Percentiles rank a stretch among this genome's conserved stretches.
phyloP scores from a whole-genome alignment of 495 filamentous ascomycete species.

The Immersiella caudata region DNA sequence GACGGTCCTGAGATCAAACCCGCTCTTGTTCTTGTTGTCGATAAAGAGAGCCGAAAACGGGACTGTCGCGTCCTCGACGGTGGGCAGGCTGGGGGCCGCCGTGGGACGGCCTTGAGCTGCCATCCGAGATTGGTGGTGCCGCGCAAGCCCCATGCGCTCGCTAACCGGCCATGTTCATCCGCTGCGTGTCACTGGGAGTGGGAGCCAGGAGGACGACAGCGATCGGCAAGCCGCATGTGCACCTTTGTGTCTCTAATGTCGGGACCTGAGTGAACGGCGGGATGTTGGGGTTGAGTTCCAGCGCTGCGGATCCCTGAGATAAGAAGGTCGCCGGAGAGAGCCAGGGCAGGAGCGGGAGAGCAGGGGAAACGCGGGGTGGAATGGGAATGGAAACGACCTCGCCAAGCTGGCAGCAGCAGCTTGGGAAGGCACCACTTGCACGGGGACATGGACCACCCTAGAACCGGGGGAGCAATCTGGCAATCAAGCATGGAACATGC shows the following conservation, averaged over 20 bases:
- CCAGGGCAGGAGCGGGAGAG: not conserved
- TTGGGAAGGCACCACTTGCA: too few relatives aligned
- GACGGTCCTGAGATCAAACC: constrained; percentile 36
- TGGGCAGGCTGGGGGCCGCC: constrained; percentile 31
- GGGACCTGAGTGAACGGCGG: not conserved
- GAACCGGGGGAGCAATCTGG: not conserved
- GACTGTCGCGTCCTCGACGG: constrained; percentile 32
- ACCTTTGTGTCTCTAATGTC: not conserved
- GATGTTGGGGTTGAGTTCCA: not conserved
- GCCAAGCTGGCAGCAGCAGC: not conserved
- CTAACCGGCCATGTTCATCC: constrained; percentile 34
- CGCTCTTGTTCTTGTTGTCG: constrained; percentile 28
- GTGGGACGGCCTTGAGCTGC: constrained; percentile 32
- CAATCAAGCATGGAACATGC: constrained; percentile 8
- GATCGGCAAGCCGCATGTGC: constrained; percentile 31
- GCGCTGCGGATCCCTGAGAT: constrained; percentile 10
- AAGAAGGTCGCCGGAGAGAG: constrained; percentile 10
- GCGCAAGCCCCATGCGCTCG: constrained; percentile 33
- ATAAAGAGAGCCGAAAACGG: constrained; percentile 39
- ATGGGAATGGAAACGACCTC: constrained; percentile 7
- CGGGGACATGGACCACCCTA: not conserved
- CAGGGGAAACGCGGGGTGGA: constrained; percentile 17
- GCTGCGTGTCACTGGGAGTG: constrained; percentile 1
- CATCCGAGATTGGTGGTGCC: constrained; percentile 34
- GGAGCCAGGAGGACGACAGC: constrained; percentile 19